Evolutionary conservation across 768 basidiomycete genomes (phyloP).

Genomic region (Suillus decipiens): DNA sequence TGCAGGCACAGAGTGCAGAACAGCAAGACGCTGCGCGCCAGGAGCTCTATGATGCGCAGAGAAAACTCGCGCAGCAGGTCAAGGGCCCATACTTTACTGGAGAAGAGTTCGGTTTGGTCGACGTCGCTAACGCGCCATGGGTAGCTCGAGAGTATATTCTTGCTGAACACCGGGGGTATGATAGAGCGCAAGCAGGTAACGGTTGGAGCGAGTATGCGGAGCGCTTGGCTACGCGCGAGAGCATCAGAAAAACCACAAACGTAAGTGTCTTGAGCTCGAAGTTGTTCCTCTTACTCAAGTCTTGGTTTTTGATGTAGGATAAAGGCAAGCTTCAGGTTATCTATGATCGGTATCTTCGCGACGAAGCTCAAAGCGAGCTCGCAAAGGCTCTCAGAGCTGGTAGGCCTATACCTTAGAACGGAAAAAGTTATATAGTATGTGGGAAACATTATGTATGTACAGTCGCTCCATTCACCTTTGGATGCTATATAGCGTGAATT

Average conservation of each 20-base stretch:
- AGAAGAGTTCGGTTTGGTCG: constrained; percentile 52
- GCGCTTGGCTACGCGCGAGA: constrained; percentile 43
- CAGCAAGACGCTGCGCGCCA: constrained; percentile 37
- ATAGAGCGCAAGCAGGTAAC: constrained; percentile 41
- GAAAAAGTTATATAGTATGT: not conserved
- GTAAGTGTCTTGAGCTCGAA: constrained; percentile 24
- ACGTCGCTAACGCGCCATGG: constrained; percentile 61
- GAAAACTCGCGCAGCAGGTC: constrained; percentile 37
- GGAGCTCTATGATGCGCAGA: constrained; percentile 40
- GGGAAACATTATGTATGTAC: not conserved
- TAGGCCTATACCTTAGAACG: constrained; percentile 35
- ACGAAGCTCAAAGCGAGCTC: constrained; percentile 56
- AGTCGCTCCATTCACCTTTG: too few species aligned
- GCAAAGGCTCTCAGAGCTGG: constrained; percentile 54
- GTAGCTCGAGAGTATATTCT: constrained; percentile 49
- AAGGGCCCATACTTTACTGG: constrained; percentile 61
- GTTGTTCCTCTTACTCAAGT: not conserved
- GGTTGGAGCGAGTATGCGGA: constrained; percentile 49
- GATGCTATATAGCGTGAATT: too few species aligned
- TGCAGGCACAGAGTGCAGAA: constrained; percentile 40
- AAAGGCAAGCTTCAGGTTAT: constrained; percentile 47
- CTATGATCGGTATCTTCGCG: constrained; percentile 54
- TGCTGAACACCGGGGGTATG: constrained; percentile 50
- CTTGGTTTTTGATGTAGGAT: constrained; percentile 26
- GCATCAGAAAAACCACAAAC: constrained; percentile 47